phyloP scores from a whole-genome alignment of 2,329 filamentous ascomycete species.

The Tympanopsis confertula region DNA sequence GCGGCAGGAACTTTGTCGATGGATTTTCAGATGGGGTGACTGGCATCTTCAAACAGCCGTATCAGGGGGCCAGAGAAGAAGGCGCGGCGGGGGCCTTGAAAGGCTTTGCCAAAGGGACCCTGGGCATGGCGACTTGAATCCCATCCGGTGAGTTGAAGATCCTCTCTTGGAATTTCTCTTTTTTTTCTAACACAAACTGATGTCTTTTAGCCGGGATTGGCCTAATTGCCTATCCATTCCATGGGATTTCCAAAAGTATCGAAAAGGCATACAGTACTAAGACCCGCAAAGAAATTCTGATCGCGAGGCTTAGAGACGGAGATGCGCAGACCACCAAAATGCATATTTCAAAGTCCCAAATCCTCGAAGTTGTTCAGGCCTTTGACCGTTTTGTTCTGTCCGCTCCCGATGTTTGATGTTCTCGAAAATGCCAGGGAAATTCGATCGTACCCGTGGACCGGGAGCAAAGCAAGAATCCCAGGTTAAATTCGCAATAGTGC shows the following conservation, averaged over 20 bases:
- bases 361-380: too few relatives aligned
- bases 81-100: conserved; percentile 25
- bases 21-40: conserved; percentile 30
- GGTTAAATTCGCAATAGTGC: too few relatives aligned
- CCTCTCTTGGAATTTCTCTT: not conserved
- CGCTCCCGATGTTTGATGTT: too few relatives aligned
- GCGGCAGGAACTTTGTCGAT: conserved; percentile 28
- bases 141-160: conserved; percentile 8
- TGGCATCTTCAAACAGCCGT: conserved; percentile 28
- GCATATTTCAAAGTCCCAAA: too few relatives aligned
- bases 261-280: not conserved
- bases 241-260: conserved; percentile 4
- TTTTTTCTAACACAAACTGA: not conserved
- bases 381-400: too few relatives aligned
- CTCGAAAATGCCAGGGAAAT: too few relatives aligned
- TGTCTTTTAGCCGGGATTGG: conserved; percentile 7
- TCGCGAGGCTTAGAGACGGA: not conserved
- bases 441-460: too few relatives aligned
- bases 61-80: conserved; percentile 23
- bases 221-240: conserved; percentile 9
- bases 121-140: conserved; percentile 8
- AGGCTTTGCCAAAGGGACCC: conserved; percentile 29
- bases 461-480: too few relatives aligned
- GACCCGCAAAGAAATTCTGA: not conserved
- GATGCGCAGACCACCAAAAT: too few relatives aligned